Base-by-base conservation (phyloP, 345 rosid species). In the Euclidium syriacum region DNA sequence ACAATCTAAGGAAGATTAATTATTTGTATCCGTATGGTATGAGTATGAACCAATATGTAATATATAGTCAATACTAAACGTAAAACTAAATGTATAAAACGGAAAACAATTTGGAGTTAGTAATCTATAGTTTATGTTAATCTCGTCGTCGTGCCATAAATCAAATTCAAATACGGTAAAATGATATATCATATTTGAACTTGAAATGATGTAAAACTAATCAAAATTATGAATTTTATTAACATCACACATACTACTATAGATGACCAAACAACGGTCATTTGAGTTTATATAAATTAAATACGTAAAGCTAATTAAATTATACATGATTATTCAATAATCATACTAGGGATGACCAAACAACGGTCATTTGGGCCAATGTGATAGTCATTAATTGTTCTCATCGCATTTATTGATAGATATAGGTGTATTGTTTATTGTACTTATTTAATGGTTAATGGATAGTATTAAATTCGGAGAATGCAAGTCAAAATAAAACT, bases 1-100 rank as follows among this genome's bases (percentile, higher is more conserved):
- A 33, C 46, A 68, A n/a, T 40, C 60, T 24, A 68, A 68, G 59
- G 60, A 58, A 30, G 29, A 17, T 23, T 58, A 38, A 58, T 17
- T n/a, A 46, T 3, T 35, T 25, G 27, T 29, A 38, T 68, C 36
- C 60, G 40, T 50, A 20, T 68, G 15, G 24, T n/a, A 16, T 38
- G 11, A n/a, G n/a, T n/a, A n/a, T n/a, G 14, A 67, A 23, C 34
- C 57, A 27, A 19, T 25, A 25, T 40, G 33, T 12, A n/a, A 30
- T 27, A 27, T 27, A 52, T 33, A 40, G 15, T 19, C 33, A 51
- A 39, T 22, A 50, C 14, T n/a, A n/a, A n/a, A n/a, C n/a, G n/a
- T n/a, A n/a, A n/a, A n/a, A n/a, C n/a, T n/a, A n/a, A n/a, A n/a
- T n/a, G n/a, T n/a, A n/a, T n/a, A n/a, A n/a, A n/a, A n/a, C n/a